These are phyloP conservation scores for Asterionellopsis glacialis DNA, from an alignment of 108 stramenopile species.

Conservation along the genomic window DNA sequence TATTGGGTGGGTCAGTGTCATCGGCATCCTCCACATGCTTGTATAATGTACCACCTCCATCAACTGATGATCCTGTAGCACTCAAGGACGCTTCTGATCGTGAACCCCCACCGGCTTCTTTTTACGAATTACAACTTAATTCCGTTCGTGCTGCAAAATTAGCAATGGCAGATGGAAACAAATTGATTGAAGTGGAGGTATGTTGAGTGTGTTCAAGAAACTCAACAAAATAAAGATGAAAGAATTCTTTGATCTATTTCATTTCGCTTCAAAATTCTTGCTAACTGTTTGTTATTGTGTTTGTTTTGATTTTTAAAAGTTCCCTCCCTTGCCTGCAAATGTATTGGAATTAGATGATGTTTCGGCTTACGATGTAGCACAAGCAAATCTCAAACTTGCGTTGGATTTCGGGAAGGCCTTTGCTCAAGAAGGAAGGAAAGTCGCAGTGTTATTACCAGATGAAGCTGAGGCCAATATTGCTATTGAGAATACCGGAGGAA, in stretches of 20 bases:
- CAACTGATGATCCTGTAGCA: conserved; percentile 34
- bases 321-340: conserved; percentile 84
- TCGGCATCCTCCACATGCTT: neutral
- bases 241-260: no score
- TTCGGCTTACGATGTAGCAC: conserved; percentile 85
- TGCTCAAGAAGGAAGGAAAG: conserved; percentile 42
- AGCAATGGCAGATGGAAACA: conserved; percentile 75
- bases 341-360: conserved; percentile 91
- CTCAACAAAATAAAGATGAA: no score
- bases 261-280: no score
- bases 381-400: conserved; percentile 89
- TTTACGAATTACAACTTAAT: conserved; percentile 76
- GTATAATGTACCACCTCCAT: conserved; percentile 52
- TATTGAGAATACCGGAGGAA: conserved; percentile 43
- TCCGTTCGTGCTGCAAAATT: conserved; percentile 45
- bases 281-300: neutral
- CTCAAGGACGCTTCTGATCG: conserved; percentile 49
- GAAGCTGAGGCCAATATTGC: conserved; percentile 71
- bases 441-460: conserved; percentile 80
- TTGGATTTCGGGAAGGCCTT: conserved; percentile 80
- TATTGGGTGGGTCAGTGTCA: neutral
- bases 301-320: conserved; percentile 9
- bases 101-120: conserved; percentile 54
- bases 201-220: conserved; percentile 9
- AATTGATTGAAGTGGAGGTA: conserved; percentile 82